Conservation (phyloP, 106 monocot genomes). For the Gastrodia elata region DNA sequence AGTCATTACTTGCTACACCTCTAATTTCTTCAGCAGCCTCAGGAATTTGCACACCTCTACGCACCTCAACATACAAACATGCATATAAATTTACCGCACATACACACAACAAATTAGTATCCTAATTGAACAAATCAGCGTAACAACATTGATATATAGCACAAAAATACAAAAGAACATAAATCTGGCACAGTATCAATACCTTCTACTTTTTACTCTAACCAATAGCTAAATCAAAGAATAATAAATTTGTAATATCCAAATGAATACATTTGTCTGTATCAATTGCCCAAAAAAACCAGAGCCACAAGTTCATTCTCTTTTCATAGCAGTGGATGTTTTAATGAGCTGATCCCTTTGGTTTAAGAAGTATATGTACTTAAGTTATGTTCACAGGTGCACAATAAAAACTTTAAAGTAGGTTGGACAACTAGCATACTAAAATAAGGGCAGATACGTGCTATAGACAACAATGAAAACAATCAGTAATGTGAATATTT, state of each 20-base stretch:
- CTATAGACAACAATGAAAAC: background rate
- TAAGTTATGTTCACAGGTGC: background rate
- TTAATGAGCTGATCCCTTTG: background rate
- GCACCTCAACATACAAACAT: conserved; percentile 34
- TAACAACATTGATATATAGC: background rate
- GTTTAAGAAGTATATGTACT: background rate
- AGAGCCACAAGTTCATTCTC: background rate
- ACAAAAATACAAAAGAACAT: background rate
- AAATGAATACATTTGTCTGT: background rate
- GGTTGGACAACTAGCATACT: background rate
- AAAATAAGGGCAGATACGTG: background rate
- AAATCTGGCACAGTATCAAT: background rate
- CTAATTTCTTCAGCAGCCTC: conserved; percentile 52
- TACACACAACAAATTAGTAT: conserved; percentile 8
- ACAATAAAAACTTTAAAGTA: background rate
- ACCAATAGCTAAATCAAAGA: background rate
- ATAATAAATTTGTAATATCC: background rate
- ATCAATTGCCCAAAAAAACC: background rate
- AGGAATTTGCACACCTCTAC: conserved; percentile 41
- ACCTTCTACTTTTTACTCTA: background rate
- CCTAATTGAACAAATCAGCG: background rate
- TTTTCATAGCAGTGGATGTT: background rate
- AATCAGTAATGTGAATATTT: background rate
- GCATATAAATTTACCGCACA: conserved; percentile 19
- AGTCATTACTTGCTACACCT: conserved; percentile 44